phyloP scores from a whole-genome alignment of 2,329 filamentous ascomycete genomes.

The Eutypa lata region DNA sequence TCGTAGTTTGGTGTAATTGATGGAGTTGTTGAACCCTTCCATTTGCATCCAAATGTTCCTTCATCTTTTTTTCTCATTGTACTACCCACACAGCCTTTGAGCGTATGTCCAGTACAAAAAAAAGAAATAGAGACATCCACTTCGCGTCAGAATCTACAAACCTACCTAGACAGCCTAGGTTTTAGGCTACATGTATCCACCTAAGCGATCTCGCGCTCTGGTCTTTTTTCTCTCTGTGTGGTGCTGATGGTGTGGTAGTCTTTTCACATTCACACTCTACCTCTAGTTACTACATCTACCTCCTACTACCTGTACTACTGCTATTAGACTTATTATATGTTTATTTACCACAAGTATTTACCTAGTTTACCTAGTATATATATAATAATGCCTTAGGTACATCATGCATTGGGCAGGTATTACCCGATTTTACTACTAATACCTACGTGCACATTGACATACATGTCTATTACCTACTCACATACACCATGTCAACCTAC shows the following conservation, averaged over 20 bases:
- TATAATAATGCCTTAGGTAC: neutral
- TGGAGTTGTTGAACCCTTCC: neutral
- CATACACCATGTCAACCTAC: too few species aligned
- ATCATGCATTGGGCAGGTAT: neutral
- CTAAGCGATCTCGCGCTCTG: neutral
- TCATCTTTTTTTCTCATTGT: neutral
- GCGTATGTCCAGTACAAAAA: neutral
- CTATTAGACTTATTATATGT: too few species aligned
- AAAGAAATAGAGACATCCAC: neutral
- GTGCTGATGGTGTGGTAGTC: too few species aligned
- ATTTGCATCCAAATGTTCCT: neutral
- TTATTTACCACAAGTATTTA: too few species aligned
- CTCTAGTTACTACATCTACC: too few species aligned
- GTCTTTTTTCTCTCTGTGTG: too few species aligned
- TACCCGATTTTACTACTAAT: too few species aligned
- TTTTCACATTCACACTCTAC: too few species aligned
- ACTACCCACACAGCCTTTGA: neutral
- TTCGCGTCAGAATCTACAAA: neutral
- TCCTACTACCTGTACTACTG: too few species aligned
- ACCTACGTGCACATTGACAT: too few species aligned
- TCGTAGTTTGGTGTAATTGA: neutral
- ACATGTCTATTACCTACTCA: too few species aligned
- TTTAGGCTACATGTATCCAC: neutral
- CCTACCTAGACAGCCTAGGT: neutral
- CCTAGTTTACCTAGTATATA: too few species aligned